Percentiles rank a stretch among this genome's conserved stretches.
These are phyloP conservation scores for Pseudopediastrum boryanum DNA, from an alignment of 139 green algal genomes.

Conservation along the genomic window DNA sequence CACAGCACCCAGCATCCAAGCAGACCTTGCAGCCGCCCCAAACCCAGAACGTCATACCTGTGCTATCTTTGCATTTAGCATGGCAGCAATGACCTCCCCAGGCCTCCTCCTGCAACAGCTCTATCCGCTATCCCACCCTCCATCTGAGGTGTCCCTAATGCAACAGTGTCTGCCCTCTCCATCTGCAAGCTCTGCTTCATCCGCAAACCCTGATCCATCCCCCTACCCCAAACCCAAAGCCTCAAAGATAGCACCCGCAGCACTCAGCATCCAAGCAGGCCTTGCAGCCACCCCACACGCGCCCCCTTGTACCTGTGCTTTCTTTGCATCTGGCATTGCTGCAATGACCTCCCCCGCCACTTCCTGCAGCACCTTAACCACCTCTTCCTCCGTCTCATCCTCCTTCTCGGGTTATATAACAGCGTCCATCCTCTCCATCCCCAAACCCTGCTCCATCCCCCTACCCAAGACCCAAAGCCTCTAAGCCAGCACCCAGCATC, in stretches of 20 bases:
- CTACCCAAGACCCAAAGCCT: background rate
- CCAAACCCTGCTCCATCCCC: background rate
- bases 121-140: no score
- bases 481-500: background rate
- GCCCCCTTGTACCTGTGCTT: conserved; percentile 15
- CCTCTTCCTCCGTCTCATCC: conserved; percentile 73
- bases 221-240: no score
- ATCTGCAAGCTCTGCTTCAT: conserved; percentile 71
- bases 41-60: no score
- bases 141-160: no score
- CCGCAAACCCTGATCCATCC: conserved; percentile 29
- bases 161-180: no score
- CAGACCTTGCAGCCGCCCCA: background rate
- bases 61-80: no score
- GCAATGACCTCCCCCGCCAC: conserved; percentile 49
- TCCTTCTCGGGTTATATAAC: conserved; percentile 64
- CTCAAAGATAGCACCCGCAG: no score
- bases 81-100: no score
- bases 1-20: background rate
- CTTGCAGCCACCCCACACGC: background rate
- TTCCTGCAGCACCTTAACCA: conserved; percentile 70
- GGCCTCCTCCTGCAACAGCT: no score
- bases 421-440: conserved; percentile 65
- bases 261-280: background rate
- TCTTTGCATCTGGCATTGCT: conserved; percentile 47